Base-by-base conservation (phyloP, 2,329 filamentous ascomycete genomes). In the Cladosporium sp. region DNA sequence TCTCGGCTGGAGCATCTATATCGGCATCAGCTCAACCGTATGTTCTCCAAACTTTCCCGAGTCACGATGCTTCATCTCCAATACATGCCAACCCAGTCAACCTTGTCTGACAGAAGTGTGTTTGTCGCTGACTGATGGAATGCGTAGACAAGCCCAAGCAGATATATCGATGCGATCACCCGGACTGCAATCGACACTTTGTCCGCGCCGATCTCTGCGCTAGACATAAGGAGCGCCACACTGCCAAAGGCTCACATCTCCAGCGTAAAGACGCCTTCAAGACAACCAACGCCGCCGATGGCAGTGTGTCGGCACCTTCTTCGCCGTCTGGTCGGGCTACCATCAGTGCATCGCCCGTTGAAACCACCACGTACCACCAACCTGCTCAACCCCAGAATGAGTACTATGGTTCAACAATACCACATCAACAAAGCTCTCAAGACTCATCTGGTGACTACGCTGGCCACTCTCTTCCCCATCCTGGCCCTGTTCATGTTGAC, bases 1-100 rank as follows among this genome's bases (percentile, higher is more conserved):
- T 96, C 92, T 20, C 82, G 93, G 65, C 92, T 93, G 7, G 93
- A 97, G 71, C 93, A 98, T 74, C 75, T 98, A 73, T 96, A 96
- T 72, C 83, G 93, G 39, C 92, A 97, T 70, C 91, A 97, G 71
- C 73, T 97, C 59, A 98, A 98, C 67, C 93, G 86, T 90, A 76
- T 68, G 83, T 74, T 39, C 15, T 15, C 32, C 12, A 27, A 48
- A 48, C 35, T 33, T 48, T 48, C 43, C 27, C 43, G 43, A 48
- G 35, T 48, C 43, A 48, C 16, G 43, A n/a, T 39, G 35, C 43
- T 48, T 48, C 43, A 29, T 25, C 18, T 39, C 38, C 20, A 15
- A 13, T n/a, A 36, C 39, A 19, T 15, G 7, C 2, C 27, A 12
- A 32, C 16, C 16, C 43, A 25, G 36, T 18, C 18, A 27, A 36